Evolutionary conservation across 257 asterid genomes (phyloP).

Genomic region (Solanum clarkiae): DNA sequence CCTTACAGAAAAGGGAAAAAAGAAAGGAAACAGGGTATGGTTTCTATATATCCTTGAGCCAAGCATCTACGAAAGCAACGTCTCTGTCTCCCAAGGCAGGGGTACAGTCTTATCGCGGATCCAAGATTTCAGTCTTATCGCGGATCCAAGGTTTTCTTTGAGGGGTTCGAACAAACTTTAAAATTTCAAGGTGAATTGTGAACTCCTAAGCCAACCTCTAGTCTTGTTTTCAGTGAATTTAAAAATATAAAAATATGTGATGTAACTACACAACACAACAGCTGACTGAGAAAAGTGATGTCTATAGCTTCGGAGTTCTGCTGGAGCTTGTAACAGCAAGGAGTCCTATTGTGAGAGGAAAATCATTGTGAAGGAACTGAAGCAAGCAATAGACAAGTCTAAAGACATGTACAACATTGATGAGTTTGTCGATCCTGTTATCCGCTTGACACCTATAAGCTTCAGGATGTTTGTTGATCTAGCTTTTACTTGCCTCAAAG

Average conservation of each 20-base stretch:
- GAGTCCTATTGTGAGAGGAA: background rate
- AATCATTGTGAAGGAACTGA: background rate
- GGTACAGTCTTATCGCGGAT: too few species aligned
- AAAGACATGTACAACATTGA: constrained; percentile 1
- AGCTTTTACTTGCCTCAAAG: background rate
- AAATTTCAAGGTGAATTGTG: too few species aligned
- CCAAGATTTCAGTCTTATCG: too few species aligned
- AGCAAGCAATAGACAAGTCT: background rate
- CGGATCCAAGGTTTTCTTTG: too few species aligned
- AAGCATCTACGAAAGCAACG: too few species aligned
- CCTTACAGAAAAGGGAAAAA: background rate
- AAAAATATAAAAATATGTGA: too few species aligned
- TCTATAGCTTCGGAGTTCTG: constrained; percentile 5
- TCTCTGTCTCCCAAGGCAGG: too few species aligned
- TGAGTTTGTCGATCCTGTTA: background rate
- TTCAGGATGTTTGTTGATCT: constrained; percentile 1
- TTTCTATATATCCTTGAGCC: background rate
- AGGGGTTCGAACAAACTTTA: too few species aligned
- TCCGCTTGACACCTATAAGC: background rate
- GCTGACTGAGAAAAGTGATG: constrained; percentile 8
- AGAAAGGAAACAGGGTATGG: background rate
- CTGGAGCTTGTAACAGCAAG: constrained; percentile 3
- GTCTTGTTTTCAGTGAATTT: too few species aligned
- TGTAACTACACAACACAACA: background rate
- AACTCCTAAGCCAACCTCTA: too few species aligned